Evolutionary conservation across 495 filamentous ascomycete genomes (phyloP).

Genomic region (Aspergillus ellipticus): DNA sequence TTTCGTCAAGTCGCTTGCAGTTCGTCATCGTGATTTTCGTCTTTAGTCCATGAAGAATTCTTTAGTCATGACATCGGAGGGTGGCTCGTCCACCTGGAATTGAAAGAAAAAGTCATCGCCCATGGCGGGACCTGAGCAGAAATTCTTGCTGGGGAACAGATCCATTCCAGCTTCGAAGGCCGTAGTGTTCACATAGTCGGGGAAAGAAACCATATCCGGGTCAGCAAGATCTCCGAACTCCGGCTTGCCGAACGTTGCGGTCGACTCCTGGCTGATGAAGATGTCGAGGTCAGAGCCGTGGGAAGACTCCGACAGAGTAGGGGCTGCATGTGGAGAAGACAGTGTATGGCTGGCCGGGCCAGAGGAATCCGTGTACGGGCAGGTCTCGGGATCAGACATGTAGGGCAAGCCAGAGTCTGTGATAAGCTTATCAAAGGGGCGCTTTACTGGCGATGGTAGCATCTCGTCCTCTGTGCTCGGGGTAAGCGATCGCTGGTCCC

Average conservation of each 20-base stretch:
- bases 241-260: slow-evolving; percentile 29
- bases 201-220: slow-evolving; percentile 28
- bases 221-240: slow-evolving; percentile 30
- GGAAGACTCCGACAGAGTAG: slow-evolving; percentile 38
- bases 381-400: slow-evolving; percentile 26
- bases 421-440: slow-evolving; percentile 19
- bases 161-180: slow-evolving; percentile 32
- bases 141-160: slow-evolving; percentile 36
- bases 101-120: slow-evolving; percentile 39
- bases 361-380: slow-evolving; percentile 30
- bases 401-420: slow-evolving; percentile 23
- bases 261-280: slow-evolving; percentile 41
- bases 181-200: slow-evolving; percentile 30
- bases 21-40: slow-evolving; percentile 1
- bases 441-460: slow-evolving; percentile 31
- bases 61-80: slow-evolving; percentile 21
- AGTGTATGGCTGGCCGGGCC: slow-evolving; percentile 29
- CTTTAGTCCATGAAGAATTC: slow-evolving; percentile 26
- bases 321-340: slow-evolving; percentile 39
- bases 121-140: slow-evolving; percentile 24
- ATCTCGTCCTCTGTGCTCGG: slow-evolving; percentile 43
- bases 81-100: slow-evolving; percentile 29
- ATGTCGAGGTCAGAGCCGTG: slow-evolving; percentile 44
- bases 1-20: neutral
- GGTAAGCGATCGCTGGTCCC: slow-evolving; percentile 42